Evolutionary conservation across 1,284 basidiomycete genomes (phyloP).

Genomic region (Calocybe gambosa): DNA sequence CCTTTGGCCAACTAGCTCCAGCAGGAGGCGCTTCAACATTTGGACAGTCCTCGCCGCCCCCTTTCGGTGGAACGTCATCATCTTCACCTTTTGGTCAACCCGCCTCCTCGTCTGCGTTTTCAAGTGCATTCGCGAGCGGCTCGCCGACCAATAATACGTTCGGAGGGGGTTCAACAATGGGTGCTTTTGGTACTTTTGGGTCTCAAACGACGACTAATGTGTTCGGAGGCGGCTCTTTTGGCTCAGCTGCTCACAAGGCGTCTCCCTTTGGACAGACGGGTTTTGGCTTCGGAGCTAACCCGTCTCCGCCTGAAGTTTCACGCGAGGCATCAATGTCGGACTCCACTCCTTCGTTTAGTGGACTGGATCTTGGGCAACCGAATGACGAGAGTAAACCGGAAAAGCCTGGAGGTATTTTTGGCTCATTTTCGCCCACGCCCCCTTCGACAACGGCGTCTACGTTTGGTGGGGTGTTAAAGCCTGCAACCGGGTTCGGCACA

Average conservation of each 20-base stretch:
- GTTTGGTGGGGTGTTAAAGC: conserved; percentile 27
- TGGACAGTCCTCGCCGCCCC: conserved; percentile 19
- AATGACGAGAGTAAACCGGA: conserved; percentile 16
- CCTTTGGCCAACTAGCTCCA: conserved; percentile 2
- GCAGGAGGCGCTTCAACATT: conserved; percentile 19
- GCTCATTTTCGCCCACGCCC: conserved; percentile 21
- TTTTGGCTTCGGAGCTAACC: conserved; percentile 19
- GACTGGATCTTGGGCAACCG: conserved; percentile 29
- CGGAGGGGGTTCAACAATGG: conserved; percentile 11
- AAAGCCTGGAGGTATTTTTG: conserved; percentile 27
- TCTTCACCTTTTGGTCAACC: conserved; percentile 12
- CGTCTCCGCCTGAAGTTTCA: conserved; percentile 18
- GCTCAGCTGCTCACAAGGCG: conserved; percentile 14
- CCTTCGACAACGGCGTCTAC: conserved; percentile 17
- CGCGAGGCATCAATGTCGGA: conserved; percentile 34
- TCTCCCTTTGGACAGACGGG: conserved; percentile 21
- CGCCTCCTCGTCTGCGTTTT: background rate
- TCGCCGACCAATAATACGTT: conserved; percentile 1
- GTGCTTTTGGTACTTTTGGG: conserved; percentile 12
- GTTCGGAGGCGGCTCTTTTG: conserved; percentile 16
- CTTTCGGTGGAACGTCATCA: conserved; percentile 11
- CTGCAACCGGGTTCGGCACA: conserved; percentile 32
- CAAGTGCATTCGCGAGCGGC: conserved; percentile 10
- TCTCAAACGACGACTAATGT: conserved; percentile 5
- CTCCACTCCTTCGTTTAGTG: conserved; percentile 27